Base-by-base conservation (phyloP, 2,329 filamentous ascomycete species). In the Aspergillus luchuensis region DNA sequence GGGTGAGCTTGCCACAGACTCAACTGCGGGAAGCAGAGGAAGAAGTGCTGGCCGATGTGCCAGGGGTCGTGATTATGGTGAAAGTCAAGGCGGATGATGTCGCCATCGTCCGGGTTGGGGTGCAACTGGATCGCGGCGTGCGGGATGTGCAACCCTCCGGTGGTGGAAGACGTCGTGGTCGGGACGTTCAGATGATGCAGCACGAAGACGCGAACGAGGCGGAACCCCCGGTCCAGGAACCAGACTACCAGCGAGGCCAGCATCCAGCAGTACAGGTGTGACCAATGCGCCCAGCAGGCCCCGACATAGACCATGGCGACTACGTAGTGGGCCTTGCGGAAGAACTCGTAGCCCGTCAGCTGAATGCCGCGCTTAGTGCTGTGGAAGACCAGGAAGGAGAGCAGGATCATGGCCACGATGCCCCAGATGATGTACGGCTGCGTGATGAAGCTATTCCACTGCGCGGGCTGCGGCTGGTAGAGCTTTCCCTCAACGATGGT, bases 221-320 rank as follows among this genome's bases (percentile, higher is more conserved):
- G 81, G 8, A 86, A 79, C 1, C 76, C 81, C 7, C 89, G 84
- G 68, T 92, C 90, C 23, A 90, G 64, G 58, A 84, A 80, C 82
- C 89, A 89, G 15, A 92, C 80, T 1, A 85, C 76, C 5, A 92
- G 75, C 0, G 85, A 84, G 0, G 89, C 86, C 48, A 90, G 81
- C 71, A 92, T 81, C 78, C 89, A 92, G 71, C 87, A 90, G 50
- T 84, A 81, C 4, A 92, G 79, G 54, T 87, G 79, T 54, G 81
- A 73, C 90, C 90, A 93, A 71, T 93, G 90, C 1, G 84, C 89
- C 84, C 89, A 91, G 74, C 89, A 89, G 3, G 89, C 89, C 4
- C 88, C 90, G 11, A 92, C 84, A 73, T 91, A 93, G 4, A 92
- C 73, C 78, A 89, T 86, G 10, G 89, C 90, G 2, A 92, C 79